Evolutionary conservation across 805 yeast species (phyloP), one percentile per base, ranked within the genome.

Genomic region (Aciculoconidium aculeatum): DNA sequence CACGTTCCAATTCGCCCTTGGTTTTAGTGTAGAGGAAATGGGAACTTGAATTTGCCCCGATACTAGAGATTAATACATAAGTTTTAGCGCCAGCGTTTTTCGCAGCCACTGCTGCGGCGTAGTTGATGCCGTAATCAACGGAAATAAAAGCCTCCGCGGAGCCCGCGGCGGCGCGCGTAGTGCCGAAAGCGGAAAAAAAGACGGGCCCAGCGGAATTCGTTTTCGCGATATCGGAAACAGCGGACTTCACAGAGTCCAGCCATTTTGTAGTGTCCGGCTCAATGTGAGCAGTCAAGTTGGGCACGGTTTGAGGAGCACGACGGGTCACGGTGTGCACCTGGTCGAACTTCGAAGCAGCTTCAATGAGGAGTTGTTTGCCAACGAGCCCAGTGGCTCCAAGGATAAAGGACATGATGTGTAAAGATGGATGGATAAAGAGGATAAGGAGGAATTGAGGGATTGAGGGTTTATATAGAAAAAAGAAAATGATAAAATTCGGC

Each of bases 311-410:
- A 18, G 67, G 67, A 16, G 47, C 60, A 30, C 74, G 62, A 47
- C 92, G 69, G 3, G 75, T 52, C 3, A 82, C 39, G 4, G 85
- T 65, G 20, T 55, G 55, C 5, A 80, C 49, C 12, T 61, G 54
- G 2, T 52, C 31, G 21, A 70, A 61, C 3, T 53, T 43, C 1
- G 57, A 35, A 3, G 70, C 52, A 5, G 73, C 72, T 15, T 53
- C 53, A 31, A 62, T 67, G 31, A 83, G 48, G 35, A 83, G 67
- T 14, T 60, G 65, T 14, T 63, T 42, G 6, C 95, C 96, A 32
- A 80, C 78, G 12, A 84, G 57, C 2, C 95, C 95, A 1, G 95
- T 85, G 16, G 87, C 70, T 2, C 95, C 95, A 24, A 83, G 38
- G 6, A 50, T 29, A 28, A 47, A 40, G 14, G 46, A 38, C n/a